These are phyloP conservation scores for Hemerocallis citrina DNA, from an alignment of 106 monocot species.

Conservation along the genomic window DNA sequence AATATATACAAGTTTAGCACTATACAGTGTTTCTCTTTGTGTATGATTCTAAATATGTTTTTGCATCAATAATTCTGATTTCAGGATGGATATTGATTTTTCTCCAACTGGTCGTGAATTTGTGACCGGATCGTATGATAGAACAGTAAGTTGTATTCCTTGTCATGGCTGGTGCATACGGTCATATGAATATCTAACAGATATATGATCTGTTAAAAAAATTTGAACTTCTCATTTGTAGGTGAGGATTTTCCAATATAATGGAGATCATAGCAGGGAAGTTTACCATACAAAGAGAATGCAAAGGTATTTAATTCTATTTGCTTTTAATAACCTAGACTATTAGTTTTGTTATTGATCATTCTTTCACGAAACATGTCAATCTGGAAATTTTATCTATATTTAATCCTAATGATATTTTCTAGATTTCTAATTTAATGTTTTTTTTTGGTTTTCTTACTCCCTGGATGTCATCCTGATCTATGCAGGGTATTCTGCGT, in stretches of 20 bases:
- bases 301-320: constrained; percentile 96
- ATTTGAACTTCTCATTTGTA: constrained; percentile 21
- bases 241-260: constrained; percentile 88
- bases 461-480: background rate
- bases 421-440: too few species aligned
- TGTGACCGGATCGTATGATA: constrained; percentile 98
- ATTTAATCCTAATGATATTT: too few species aligned
- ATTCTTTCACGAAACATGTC: too few species aligned
- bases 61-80: constrained; percentile 12
- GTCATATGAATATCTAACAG: background rate
- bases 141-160: constrained; percentile 56
- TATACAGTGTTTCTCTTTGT: too few species aligned
- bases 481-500: constrained; percentile 82
- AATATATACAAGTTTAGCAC: background rate
- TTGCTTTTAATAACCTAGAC: too few species aligned
- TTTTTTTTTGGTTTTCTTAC: too few species aligned
- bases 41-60: background rate
- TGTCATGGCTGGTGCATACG: background rate
- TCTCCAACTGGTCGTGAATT: constrained; percentile 98
- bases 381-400: too few species aligned
- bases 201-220: background rate
- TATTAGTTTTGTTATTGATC: too few species aligned
- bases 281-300: constrained; percentile 98
- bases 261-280: constrained; percentile 87
- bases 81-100: constrained; percentile 98